A percentile compares a stretch with the other conserved stretches of the same genome.
Conservation (phyloP, 345 rosid genomes). For the Hypericum perforatum region DNA sequence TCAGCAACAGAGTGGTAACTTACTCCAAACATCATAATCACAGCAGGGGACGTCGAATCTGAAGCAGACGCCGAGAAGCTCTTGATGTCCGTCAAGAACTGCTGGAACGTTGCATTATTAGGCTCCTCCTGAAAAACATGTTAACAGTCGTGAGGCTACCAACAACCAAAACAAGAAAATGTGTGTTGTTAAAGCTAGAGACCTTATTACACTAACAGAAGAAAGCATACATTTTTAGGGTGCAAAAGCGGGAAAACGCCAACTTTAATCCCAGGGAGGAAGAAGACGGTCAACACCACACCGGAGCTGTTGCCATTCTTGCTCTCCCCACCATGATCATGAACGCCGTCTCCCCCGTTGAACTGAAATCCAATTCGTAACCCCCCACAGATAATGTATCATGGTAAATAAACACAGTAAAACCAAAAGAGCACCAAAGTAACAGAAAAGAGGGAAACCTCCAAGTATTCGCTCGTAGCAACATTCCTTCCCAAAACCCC, state of each 20-base stretch:
- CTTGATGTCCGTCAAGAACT: conserved; percentile 52
- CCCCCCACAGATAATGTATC: conserved; percentile 31
- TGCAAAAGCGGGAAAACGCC: conserved; percentile 44
- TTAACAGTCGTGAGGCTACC: neutral
- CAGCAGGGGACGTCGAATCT: conserved; percentile 44
- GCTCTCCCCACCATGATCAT: conserved; percentile 5
- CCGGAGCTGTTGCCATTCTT: conserved; percentile 16
- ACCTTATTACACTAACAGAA: too few species aligned
- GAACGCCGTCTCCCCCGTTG: neutral
- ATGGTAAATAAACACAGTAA: neutral
- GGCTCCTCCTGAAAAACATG: conserved; percentile 20
- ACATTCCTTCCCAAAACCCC: conserved; percentile 56
- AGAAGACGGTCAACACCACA: conserved; percentile 59
- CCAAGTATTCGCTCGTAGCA: conserved; percentile 33
- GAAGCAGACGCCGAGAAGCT: conserved; percentile 40
- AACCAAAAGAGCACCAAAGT: neutral
- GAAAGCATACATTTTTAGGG: conserved; percentile 25
- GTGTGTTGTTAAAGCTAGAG: too few species aligned
- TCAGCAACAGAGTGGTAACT: conserved; percentile 15
- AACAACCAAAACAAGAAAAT: too few species aligned
- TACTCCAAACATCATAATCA: conserved; percentile 70
- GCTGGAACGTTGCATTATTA: conserved; percentile 27
- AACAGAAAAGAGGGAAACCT: conserved; percentile 31
- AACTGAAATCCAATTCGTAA: conserved; percentile 3
- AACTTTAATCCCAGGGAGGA: conserved; percentile 73